Evolutionary conservation across 106 monocot genomes (phyloP), one percentile per base, ranked within the genome.

Genomic region (Alisma plantagoaquatica): DNA sequence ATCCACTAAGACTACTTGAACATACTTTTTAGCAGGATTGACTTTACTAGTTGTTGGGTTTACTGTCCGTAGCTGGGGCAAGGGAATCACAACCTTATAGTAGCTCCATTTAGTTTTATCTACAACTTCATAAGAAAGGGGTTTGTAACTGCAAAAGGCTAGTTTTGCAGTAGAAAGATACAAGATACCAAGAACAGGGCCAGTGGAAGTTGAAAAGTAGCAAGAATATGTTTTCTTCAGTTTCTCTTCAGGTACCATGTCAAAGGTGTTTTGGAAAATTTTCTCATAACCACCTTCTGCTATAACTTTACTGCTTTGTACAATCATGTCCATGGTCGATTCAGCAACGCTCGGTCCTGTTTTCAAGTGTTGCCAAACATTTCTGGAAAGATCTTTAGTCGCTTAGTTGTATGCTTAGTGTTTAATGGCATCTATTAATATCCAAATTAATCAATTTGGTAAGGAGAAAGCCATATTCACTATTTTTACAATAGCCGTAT

Each of bases 41-140:
- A 52, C 57, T 44, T 62, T 76, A 68, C 76, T 87, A 7, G 41
- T 26, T 25, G 82, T 79, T 9, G 86, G 82, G 63, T 65, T 87
- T n/a, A 60, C 76, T 41, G 70, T 50, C 70, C 76, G 79, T 19
- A 92, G 71, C 59, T 83, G 82, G 59, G 73, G 57, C 38, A 92
- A 51, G 44, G 92, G 86, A 53, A 87, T 77, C 18, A 72, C 76
- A 51, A 92, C 82, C 92, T 86, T 23, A n/a, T n/a, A n/a, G n/a
- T n/a, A n/a, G n/a, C n/a, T n/a, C n/a, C n/a, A n/a, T n/a, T n/a
- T n/a, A n/a, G n/a, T 67, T 33, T 67, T 46, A 47, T 67, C 57
- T 14, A 33, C 66, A 38, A n/a, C n/a, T n/a, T n/a, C n/a, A n/a
- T n/a, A n/a, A n/a, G n/a, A n/a, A n/a, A n/a, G n/a, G n/a, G n/a